Evolutionary conservation across 768 basidiomycete genomes (phyloP), one percentile per base, ranked within the genome.

Genomic region (Xerocomellus dryophilus): DNA sequence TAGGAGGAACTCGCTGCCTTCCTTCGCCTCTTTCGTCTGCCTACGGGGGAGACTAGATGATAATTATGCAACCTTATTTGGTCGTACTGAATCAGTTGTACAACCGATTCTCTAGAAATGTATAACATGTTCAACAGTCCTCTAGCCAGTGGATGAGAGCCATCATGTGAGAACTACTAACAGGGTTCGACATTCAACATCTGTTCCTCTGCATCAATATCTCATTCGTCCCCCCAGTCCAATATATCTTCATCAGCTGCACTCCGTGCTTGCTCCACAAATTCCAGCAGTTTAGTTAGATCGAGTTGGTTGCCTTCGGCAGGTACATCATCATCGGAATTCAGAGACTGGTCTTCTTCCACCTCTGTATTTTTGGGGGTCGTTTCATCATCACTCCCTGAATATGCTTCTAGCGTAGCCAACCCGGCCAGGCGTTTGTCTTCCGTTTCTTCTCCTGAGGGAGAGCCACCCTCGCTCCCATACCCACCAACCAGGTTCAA

Each of bases 401-500:
- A 55, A 50, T 70, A 70, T 15, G 45, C 58, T 42, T 54, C 70
- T 15, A 72, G 39, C 18, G 54, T 65, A 9, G 57, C 54, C 36
- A 70, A 21, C 23, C 63, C 69, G 6, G 43, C 27, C 6, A 10
- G 18, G 38, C 43, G 45, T 10, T 36, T 51, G n/a, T 41, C 42
- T 35, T 10, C 20, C 5, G 20, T 47, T 18, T 56, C 63, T 20
- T 66, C 50, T 21, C 65, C 68, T n/a, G 66, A 59, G 41, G 73
- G 75, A 14, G 74, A 75, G 12, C 74, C 71, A 43, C 61, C 65
- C 55, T 73, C 77, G 43, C 83, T 88, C 20, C 79, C 82, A 63
- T 88, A 89, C 1, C 73, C 85, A 10, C 77, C 81, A 15, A 88
- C 56, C 47, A 87, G 63, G n/a, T 74, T 83, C 3, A 66, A 72